Evolutionary conservation across 2,329 filamentous ascomycete genomes (phyloP).

Genomic region (Chrysoporthe puriensis): DNA sequence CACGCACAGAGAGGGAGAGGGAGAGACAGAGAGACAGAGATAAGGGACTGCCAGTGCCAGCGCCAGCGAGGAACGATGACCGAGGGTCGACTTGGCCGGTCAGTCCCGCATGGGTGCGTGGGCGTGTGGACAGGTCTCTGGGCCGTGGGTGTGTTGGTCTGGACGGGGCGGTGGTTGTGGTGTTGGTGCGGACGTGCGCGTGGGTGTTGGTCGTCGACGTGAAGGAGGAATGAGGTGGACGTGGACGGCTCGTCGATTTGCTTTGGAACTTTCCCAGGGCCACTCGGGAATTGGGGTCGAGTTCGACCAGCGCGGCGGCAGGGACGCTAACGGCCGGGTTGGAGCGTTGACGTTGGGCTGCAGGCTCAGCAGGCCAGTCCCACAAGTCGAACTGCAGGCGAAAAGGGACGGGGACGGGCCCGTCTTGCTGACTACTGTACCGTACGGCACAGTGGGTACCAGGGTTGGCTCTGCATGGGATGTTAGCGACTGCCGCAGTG

Average conservation of each 20-base stretch:
- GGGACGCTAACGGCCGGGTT: slow-evolving; percentile 3
- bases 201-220: slow-evolving; percentile 4
- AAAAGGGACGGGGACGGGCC: too few species aligned
- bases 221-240: slow-evolving; percentile 10
- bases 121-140: not conserved
- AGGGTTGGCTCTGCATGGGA: not conserved
- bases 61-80: slow-evolving; percentile 4
- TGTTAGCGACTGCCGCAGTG: slow-evolving; percentile 2
- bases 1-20: not conserved
- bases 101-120: not conserved
- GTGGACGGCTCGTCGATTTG: slow-evolving; percentile 4
- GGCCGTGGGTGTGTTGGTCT: not conserved
- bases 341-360: slow-evolving; percentile 4
- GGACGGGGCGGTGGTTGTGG: not conserved
- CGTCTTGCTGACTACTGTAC: too few species aligned
- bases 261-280: not conserved
- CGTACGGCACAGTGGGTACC: too few species aligned
- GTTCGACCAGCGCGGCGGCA: not conserved
- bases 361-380: not conserved
- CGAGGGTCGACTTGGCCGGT: not conserved
- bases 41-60: not conserved
- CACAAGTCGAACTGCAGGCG: not conserved
- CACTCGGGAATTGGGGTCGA: not conserved
- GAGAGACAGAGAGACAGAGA: not conserved
- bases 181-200: not conserved